Evolutionary conservation across 2,329 filamentous ascomycete species (phyloP).

Genomic region (Furcasterigmium furcatum): DNA sequence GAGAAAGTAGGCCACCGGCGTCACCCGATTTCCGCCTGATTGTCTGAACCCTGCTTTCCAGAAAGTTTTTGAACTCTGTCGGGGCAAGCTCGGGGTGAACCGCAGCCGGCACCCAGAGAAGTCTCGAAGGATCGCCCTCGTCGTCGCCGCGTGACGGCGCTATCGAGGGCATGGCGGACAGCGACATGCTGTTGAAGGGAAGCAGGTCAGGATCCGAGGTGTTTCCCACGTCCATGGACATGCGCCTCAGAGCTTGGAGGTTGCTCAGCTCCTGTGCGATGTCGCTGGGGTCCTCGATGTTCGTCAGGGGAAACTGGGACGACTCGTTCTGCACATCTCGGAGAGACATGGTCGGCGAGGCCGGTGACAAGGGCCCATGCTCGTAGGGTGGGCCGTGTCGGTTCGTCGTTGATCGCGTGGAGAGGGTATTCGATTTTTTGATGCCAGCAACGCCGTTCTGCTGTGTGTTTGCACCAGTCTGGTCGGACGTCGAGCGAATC

Average conservation of each 20-base stretch:
- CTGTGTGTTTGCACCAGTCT: slow-evolving; percentile 27
- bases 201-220: slow-evolving; percentile 71
- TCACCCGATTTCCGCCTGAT: slow-evolving; percentile 83
- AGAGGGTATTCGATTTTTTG: slow-evolving; percentile 40
- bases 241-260: slow-evolving; percentile 80
- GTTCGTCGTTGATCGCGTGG: neutral
- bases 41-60: slow-evolving; percentile 88
- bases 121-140: slow-evolving; percentile 80
- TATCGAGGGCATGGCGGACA: slow-evolving; percentile 68
- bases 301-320: slow-evolving; percentile 79
- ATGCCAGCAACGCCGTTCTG: slow-evolving; percentile 9
- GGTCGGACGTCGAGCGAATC: slow-evolving; percentile 44
- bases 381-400: slow-evolving; percentile 35
- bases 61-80: slow-evolving; percentile 93
- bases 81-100: slow-evolving; percentile 94
- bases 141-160: slow-evolving; percentile 72
- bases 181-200: slow-evolving; percentile 61
- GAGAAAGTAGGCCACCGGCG: slow-evolving; percentile 49
- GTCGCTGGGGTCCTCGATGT: slow-evolving; percentile 84
- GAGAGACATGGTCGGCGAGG: slow-evolving; percentile 50
- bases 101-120: slow-evolving; percentile 94
- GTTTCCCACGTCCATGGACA: slow-evolving; percentile 91
- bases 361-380: slow-evolving; percentile 34
- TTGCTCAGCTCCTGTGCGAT: slow-evolving; percentile 93
- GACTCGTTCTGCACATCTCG: slow-evolving; percentile 59